Percentiles rank a stretch among this genome's conserved stretches.
These are phyloP conservation scores for Alternaria atra DNA, from an alignment of 2,329 filamentous ascomycete species.

Conservation along the genomic window DNA sequence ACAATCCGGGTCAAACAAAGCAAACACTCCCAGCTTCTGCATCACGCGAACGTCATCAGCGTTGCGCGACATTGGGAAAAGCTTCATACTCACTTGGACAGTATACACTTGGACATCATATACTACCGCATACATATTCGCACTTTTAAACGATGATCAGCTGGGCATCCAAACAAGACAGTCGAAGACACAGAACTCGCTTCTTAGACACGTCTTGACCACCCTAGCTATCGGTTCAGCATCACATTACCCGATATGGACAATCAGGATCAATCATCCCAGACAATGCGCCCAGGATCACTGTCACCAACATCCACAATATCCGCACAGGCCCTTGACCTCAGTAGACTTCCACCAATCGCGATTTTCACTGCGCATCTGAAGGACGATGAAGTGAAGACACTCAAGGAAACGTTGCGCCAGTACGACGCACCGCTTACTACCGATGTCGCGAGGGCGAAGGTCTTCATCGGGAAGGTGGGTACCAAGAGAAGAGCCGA, in stretches of 20 bases:
- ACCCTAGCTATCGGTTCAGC: constrained; percentile 36
- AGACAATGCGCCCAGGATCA: constrained; percentile 27
- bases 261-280: constrained; percentile 30
- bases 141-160: constrained; percentile 31
- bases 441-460: constrained; percentile 75
- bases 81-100: constrained; percentile 1
- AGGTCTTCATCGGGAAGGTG: constrained; percentile 78
- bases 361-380: constrained; percentile 79
- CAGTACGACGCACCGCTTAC: constrained; percentile 67
- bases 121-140: constrained; percentile 10
- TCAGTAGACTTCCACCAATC: constrained; percentile 67
- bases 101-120: constrained; percentile 2
- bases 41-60: constrained; percentile 29
- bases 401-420: constrained; percentile 70
- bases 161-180: constrained; percentile 14
- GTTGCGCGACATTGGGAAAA: background rate
- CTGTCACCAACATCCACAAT: constrained; percentile 29
- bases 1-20: constrained; percentile 11
- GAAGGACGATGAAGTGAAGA: constrained; percentile 67
- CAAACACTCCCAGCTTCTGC: constrained; percentile 13
- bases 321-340: constrained; percentile 42
- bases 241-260: constrained; percentile 30
- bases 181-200: constrained; percentile 28
- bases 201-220: constrained; percentile 39
- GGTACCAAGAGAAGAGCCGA: constrained; percentile 73